Evolutionary conservation across 495 filamentous ascomycete genomes (phyloP), one percentile per base, ranked within the genome.

Genomic region (Aspergillus steynii): DNA sequence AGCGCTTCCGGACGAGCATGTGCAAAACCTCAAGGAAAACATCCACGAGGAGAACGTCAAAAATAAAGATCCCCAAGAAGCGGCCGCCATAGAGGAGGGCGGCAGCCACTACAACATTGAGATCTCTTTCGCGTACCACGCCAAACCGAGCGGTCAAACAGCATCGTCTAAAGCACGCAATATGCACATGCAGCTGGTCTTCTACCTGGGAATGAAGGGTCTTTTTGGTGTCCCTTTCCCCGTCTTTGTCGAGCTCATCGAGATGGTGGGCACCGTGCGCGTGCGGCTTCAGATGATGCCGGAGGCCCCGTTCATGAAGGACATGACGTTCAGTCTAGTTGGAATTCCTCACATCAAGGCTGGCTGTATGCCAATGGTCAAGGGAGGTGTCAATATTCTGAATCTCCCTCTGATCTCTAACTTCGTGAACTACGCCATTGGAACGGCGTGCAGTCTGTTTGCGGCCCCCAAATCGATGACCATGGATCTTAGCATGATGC

Each of bases 381-480:
- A 92, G 69, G 87, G 85, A 54, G 93, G 92, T 14, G 88, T 96
- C 63, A 98, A 98, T 66, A 87, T 97, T 47, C 77, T 98, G 6
- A 96, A 98, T 63, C 77, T 98, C 29, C 94, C 94, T 0, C 69
- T 98, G 50, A 96, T 98, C 64, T 96, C 91, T 0, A 94, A 96
- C 63, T 97, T 98, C 70, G 93, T 96, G 75, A 96, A 97, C 75
- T 96, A 92, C 71, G 91, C 93, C n/a, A 96, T 98, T 63, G 86
- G 82, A 37, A 86, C 94, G 1, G 91, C 93, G 4, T 86, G 88
- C 34, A 88, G 87, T 69, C 90, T 96, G 82, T 97, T 96, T 61
- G 93, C 96, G 48, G 94, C 94, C 15, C 94, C 94, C n/a, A 98
- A 96, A 74, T 93, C 90, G 1, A 89, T 97, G 89, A 91, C 90